phyloP scores from a whole-genome alignment of 2,329 filamentous ascomycete species.

The Colletotrichum euphorbiae region DNA sequence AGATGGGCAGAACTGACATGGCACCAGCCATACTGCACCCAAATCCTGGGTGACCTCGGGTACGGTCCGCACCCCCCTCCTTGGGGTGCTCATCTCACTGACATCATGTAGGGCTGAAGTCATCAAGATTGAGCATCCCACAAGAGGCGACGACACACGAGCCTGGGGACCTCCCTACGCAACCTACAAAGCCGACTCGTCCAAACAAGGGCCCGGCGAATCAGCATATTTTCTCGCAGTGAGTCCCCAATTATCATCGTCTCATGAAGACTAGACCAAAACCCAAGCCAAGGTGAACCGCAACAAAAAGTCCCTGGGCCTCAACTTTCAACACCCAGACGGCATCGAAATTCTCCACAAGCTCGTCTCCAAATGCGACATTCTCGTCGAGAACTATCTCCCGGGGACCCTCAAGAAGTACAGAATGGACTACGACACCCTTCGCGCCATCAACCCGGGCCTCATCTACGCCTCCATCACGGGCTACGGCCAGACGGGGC shows the following conservation, averaged over 20 bases:
- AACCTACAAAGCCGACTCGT: constrained; percentile 72
- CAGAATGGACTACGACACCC: constrained; percentile 84
- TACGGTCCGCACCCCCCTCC: constrained; percentile 58
- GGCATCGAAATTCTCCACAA: constrained; percentile 90
- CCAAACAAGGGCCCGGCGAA: constrained; percentile 80
- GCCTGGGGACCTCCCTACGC: constrained; percentile 98
- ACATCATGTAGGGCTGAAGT: constrained; percentile 77
- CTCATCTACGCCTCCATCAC: constrained; percentile 97
- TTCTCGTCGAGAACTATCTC: constrained; percentile 97
- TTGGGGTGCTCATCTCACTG: constrained; percentile 41
- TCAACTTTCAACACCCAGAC: constrained; percentile 88
- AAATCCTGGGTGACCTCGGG: constrained; percentile 96
- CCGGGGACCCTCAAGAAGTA: constrained; percentile 93
- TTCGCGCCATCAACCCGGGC: constrained; percentile 83
- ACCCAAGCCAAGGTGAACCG: constrained; percentile 80
- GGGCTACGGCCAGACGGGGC: constrained; percentile 95
- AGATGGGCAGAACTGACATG: neutral
- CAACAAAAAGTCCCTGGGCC: constrained; percentile 93
- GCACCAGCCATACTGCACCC: constrained; percentile 92
- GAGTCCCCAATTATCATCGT: constrained; percentile 44
- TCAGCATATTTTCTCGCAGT: constrained; percentile 95
- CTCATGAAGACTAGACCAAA: neutral
- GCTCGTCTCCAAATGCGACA: constrained; percentile 85
- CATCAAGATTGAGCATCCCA: constrained; percentile 96
- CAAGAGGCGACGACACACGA: constrained; percentile 90